These are phyloP conservation scores for Microstroma glucosiphilum DNA, from an alignment of 1,284 basidiomycete species.

Conservation along the genomic window DNA sequence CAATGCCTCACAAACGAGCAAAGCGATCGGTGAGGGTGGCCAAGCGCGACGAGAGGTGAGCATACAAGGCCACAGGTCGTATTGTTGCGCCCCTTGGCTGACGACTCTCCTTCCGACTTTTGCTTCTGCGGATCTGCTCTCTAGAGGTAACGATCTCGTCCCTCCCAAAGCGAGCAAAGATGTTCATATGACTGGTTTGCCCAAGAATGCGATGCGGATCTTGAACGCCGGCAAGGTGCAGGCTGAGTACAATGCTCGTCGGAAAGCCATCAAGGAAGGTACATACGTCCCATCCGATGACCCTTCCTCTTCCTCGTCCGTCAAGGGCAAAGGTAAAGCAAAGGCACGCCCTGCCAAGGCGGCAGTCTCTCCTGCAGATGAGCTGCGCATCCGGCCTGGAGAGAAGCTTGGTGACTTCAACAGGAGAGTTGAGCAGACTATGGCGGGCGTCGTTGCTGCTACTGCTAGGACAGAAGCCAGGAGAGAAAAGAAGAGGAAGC, in stretches of 20 bases:
- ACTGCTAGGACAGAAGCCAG: neutral
- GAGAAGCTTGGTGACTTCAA: slow-evolving; percentile 44
- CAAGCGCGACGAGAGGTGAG: neutral
- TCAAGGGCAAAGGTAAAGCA: slow-evolving; percentile 22
- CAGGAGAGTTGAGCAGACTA: slow-evolving; percentile 36
- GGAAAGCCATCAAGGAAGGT: slow-evolving; percentile 20
- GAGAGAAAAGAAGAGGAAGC: slow-evolving; percentile 7
- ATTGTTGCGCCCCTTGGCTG: neutral
- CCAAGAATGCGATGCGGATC: slow-evolving; percentile 37
- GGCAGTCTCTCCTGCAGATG: neutral
- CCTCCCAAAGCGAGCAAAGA: slow-evolving; percentile 18
- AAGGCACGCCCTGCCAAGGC: slow-evolving; percentile 5
- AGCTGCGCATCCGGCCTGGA: slow-evolving; percentile 37
- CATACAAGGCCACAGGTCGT: neutral
- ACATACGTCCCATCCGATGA: slow-evolving; percentile 5
- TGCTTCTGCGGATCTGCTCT: neutral
- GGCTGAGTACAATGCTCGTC: slow-evolving; percentile 24
- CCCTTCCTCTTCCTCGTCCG: slow-evolving; percentile 14
- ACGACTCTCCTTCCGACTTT: neutral
- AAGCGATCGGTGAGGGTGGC: neutral
- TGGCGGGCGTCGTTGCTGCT: slow-evolving; percentile 26
- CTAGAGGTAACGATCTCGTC: neutral
- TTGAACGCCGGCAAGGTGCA: slow-evolving; percentile 33
- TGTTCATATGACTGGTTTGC: slow-evolving; percentile 29
- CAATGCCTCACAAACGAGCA: slow-evolving; percentile 5